Evolutionary conservation across 1,139 yeast genomes (phyloP).

Genomic region (Geotrichum fermentans): DNA sequence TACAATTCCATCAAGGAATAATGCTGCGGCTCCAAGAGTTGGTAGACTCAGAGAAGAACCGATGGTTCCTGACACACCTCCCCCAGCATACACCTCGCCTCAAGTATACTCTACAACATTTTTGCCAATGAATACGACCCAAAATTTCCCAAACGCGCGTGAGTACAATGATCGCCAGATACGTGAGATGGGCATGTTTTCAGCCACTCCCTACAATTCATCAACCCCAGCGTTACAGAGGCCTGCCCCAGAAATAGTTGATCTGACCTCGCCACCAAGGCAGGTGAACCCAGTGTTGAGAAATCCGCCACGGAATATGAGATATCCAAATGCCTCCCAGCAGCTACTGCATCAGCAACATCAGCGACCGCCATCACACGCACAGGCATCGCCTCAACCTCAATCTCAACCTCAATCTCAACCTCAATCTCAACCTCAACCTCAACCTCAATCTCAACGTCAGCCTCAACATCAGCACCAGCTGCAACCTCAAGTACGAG

Average conservation of each 20-base stretch:
- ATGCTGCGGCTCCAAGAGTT: too few relatives aligned
- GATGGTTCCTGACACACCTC: constrained; percentile 12
- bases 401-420: neutral
- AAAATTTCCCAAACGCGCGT: neutral
- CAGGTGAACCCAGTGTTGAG: neutral
- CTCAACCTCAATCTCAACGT: neutral
- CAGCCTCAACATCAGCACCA: neutral
- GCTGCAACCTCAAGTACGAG: neutral
- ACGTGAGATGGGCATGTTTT: constrained; percentile 10
- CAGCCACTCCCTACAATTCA: neutral
- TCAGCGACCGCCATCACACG: neutral
- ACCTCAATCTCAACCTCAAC: neutral
- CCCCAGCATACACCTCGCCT: constrained; percentile 6
- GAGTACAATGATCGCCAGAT: constrained; percentile 4
- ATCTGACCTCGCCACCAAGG: neutral
- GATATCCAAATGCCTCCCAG: too few relatives aligned
- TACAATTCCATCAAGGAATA: neutral
- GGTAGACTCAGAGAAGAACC: too few relatives aligned
- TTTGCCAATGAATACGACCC: neutral
- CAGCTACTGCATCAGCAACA: neutral
- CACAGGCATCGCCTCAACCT: neutral
- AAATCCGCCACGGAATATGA: neutral
- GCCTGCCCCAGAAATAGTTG: neutral
- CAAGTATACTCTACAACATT: neutral
- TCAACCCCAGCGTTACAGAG: neutral